Percentiles rank a stretch among this genome's conserved stretches.
phyloP scores from a whole-genome alignment of 1,284 basidiomycete species.

The Ustilago bromivora region DNA sequence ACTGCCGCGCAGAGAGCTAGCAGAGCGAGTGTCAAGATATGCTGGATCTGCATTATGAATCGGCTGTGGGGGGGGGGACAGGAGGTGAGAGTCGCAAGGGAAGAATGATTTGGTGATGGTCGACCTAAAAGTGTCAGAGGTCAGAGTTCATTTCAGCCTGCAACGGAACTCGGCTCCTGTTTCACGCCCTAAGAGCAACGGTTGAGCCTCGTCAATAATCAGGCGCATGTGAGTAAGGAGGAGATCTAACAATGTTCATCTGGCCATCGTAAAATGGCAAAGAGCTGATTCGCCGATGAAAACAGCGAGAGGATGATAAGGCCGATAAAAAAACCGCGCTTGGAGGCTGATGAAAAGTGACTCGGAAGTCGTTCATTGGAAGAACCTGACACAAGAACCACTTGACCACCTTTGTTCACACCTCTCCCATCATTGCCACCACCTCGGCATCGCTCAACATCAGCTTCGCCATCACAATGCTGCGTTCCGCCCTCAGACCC shows the following conservation, averaged over 20 bases:
- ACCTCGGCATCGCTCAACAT: slow-evolving; percentile 3
- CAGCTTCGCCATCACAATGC: slow-evolving; percentile 19
- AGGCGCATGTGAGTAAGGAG: background rate
- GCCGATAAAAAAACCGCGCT: slow-evolving; percentile 17
- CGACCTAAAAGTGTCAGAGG: slow-evolving; percentile 7
- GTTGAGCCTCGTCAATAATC: background rate
- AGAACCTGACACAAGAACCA: slow-evolving; percentile 5
- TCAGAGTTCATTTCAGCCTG: slow-evolving; percentile 12
- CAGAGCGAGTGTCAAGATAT: slow-evolving; percentile 22
- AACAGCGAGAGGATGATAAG: slow-evolving; percentile 11
- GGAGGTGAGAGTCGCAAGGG: background rate
- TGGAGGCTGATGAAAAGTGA: slow-evolving; percentile 15
- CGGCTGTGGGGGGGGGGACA: background rate
- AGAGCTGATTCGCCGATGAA: slow-evolving; percentile 37
- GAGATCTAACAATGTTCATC: background rate
- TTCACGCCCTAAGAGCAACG: slow-evolving; percentile 17
- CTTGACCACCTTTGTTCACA: background rate
- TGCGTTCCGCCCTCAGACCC: slow-evolving; percentile 32
- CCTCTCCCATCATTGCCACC: background rate
- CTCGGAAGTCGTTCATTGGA: slow-evolving; percentile 26
- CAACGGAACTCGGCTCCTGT: slow-evolving; percentile 33
- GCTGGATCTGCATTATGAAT: slow-evolving; percentile 25
- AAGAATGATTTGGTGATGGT: background rate
- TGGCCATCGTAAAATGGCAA: slow-evolving; percentile 6
- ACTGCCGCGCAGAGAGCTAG: slow-evolving; percentile 35